Percentiles rank a stretch among this genome's conserved stretches.
phyloP scores from a whole-genome alignment of 305 asterid genomes.

The Fraxinus floribunda region DNA sequence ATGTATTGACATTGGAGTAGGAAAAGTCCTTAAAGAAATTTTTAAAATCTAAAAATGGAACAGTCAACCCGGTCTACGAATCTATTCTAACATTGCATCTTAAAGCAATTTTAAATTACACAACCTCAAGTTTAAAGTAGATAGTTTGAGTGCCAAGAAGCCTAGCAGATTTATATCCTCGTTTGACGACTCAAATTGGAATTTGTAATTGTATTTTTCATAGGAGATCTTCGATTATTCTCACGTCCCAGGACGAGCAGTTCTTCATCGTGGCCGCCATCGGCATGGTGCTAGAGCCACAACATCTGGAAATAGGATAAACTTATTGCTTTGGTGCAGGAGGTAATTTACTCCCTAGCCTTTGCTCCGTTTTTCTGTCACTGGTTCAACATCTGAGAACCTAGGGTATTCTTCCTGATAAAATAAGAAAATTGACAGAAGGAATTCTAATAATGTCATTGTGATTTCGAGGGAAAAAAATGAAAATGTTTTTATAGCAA shows the following conservation, averaged over 20 bases:
- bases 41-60: neutral
- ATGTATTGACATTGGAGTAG: neutral
- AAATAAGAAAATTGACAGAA: neutral
- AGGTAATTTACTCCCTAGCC: slow-evolving; percentile 44
- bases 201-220: slow-evolving; percentile 31
- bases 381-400: slow-evolving; percentile 7
- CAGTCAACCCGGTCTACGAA: neutral
- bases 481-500: neutral
- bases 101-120: neutral
- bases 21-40: neutral
- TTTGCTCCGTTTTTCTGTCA: slow-evolving; percentile 10
- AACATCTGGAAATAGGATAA: slow-evolving; percentile 78
- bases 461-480: neutral
- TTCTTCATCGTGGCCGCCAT: slow-evolving; percentile 97
- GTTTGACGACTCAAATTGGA: slow-evolving; percentile 19
- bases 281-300: slow-evolving; percentile 99
- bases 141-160: neutral
- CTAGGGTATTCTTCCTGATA: neutral
- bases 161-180: neutral
- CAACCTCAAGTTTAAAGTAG: neutral
- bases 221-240: slow-evolving; percentile 82
- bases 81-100: neutral
- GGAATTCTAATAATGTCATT: neutral
- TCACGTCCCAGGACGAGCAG: slow-evolving; percentile 80
- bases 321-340: slow-evolving; percentile 92